A percentile compares a stretch with the other conserved stretches of the same genome.
phyloP scores from a whole-genome alignment of 2,329 filamentous ascomycete genomes.

The Colletotrichum lindemuthianum region DNA sequence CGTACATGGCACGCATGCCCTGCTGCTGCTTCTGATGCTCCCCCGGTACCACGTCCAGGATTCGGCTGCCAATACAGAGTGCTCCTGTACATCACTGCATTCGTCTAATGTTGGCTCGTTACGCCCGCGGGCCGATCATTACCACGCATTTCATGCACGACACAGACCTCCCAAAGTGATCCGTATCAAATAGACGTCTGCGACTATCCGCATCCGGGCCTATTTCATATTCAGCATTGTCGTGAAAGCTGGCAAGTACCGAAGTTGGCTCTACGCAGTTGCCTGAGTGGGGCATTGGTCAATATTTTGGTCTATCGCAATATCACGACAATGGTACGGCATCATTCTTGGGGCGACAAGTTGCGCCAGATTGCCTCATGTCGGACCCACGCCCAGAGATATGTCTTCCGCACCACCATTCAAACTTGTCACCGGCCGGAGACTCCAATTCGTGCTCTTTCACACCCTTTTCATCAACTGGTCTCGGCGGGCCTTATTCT shows the following conservation, averaged over 20 bases:
- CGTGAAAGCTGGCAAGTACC: background rate
- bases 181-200: slow-evolving; percentile 29
- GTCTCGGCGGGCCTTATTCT: slow-evolving; percentile 22
- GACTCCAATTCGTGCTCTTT: slow-evolving; percentile 17
- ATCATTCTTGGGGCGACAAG: background rate
- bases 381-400: slow-evolving; percentile 10
- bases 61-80: slow-evolving; percentile 17
- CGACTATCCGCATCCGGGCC: background rate
- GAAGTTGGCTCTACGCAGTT: slow-evolving; percentile 8
- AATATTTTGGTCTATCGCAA: slow-evolving; percentile 21
- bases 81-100: slow-evolving; percentile 20
- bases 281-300: slow-evolving; percentile 14
- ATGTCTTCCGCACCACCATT: slow-evolving; percentile 10
- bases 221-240: slow-evolving; percentile 1
- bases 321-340: slow-evolving; percentile 22
- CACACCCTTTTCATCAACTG: slow-evolving; percentile 22
- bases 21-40: slow-evolving; percentile 22
- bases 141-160: slow-evolving; percentile 29
- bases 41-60: slow-evolving; percentile 20
- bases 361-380: background rate
- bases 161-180: slow-evolving; percentile 27
- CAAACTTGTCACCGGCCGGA: slow-evolving; percentile 7
- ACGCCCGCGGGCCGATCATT: slow-evolving; percentile 22
- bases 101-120: slow-evolving; percentile 21
- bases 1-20: background rate